Conservation (phyloP, 2,329 filamentous ascomycete genomes). For the Aspergillus sp. region DNA sequence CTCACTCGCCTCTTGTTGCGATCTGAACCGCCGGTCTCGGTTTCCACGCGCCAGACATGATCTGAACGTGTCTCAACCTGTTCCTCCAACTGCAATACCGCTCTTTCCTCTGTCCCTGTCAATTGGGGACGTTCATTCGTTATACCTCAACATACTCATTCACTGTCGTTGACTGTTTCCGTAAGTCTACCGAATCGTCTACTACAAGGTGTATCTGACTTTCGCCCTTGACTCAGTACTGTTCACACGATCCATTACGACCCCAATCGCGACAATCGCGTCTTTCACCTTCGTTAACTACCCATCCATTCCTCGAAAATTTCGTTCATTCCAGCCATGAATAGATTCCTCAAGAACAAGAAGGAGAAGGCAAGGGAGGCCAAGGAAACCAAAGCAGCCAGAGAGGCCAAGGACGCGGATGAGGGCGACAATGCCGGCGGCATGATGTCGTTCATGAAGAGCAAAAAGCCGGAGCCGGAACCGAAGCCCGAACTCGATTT, state of each 20-base stretch:
- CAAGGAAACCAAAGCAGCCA: conserved; percentile 2
- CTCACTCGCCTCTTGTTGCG: conserved; percentile 1
- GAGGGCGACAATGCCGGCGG: conserved; percentile 34
- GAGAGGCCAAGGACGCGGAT: conserved; percentile 18
- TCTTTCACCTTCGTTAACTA: not conserved
- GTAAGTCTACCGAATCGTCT: no score
- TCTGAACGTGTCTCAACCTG: not conserved
- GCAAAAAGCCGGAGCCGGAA: conserved; percentile 47
- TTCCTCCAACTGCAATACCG: not conserved
- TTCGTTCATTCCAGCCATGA: conserved; percentile 20
- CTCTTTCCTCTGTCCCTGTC: not conserved
- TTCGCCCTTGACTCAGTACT: no score
- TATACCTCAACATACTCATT: no score
- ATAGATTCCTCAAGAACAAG: conserved; percentile 33
- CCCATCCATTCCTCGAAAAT: not conserved
- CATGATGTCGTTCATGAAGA: conserved; percentile 40
- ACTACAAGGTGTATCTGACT: no score
- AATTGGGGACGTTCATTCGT: not conserved
- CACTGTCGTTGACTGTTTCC: no score
- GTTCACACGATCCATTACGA: no score
- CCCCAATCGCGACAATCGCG: no score
- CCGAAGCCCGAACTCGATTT: conserved; percentile 56
- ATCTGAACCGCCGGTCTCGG: not conserved
- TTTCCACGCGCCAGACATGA: not conserved
- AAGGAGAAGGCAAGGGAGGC: conserved; percentile 23